Percentiles rank a stretch among this genome's conserved stretches.
Evolutionary conservation across 83 land plant genomes (phyloP).

Genomic region (Diphasiastrum complanatum): DNA sequence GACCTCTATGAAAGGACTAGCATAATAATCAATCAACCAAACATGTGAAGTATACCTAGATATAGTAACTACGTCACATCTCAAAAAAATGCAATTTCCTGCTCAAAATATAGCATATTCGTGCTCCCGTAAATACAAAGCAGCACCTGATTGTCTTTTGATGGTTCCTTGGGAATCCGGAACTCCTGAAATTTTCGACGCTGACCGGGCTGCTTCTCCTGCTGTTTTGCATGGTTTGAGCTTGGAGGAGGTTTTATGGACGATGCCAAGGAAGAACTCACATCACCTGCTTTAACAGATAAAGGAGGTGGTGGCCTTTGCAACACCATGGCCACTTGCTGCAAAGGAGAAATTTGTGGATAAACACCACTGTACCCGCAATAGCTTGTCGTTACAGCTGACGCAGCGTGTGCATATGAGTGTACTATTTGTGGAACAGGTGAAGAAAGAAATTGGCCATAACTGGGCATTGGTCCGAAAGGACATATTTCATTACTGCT

Average conservation of each 20-base stretch:
- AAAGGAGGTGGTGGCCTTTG: constrained; percentile 50
- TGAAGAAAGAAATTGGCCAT: too few relatives aligned
- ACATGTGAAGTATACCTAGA: too few relatives aligned
- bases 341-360: constrained; percentile 87
- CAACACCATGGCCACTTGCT: constrained; percentile 75
- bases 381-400: constrained; percentile 48
- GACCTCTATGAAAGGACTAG: too few relatives aligned
- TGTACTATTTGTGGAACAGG: too few relatives aligned
- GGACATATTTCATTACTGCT: too few relatives aligned
- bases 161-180: constrained; percentile 40
- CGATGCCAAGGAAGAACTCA: constrained; percentile 10
- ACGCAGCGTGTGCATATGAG: constrained; percentile 21
- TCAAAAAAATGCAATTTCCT: too few relatives aligned
- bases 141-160: constrained; percentile 52
- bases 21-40: too few relatives aligned
- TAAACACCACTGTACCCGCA: constrained; percentile 82
- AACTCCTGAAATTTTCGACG: constrained; percentile 78
- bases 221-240: constrained; percentile 21
- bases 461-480: too few relatives aligned
- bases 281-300: constrained; percentile 24
- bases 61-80: too few relatives aligned
- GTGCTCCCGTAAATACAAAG: too few relatives aligned
- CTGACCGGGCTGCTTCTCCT: constrained; percentile 37
- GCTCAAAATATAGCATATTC: too few relatives aligned
- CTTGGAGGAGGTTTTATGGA: constrained; percentile 5